Evolutionary conservation across 208 protist genomes (phyloP).

Genomic region (Crithidia acanthocephali): DNA sequence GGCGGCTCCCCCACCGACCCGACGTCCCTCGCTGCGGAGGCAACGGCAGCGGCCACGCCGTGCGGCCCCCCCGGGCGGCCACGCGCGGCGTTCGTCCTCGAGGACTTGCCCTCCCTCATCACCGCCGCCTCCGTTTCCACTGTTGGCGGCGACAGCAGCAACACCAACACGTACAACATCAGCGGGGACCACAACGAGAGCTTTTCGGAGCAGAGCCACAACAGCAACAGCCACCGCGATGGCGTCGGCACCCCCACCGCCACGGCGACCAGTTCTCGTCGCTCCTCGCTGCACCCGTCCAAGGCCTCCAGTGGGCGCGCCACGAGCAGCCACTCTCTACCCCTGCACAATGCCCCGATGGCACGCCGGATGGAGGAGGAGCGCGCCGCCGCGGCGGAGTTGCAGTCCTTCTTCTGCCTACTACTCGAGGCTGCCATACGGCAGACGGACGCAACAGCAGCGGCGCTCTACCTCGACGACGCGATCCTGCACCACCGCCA

Average conservation of each 20-base stretch:
- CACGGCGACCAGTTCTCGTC: too few relatives aligned
- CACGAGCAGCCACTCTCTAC: not conserved
- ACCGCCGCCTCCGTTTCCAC: not conserved
- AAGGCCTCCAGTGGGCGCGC: not conserved
- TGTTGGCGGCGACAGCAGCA: not conserved
- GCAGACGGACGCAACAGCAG: constrained; percentile 50
- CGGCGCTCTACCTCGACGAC: constrained; percentile 65
- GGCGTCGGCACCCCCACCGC: not conserved
- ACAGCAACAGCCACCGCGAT: not conserved
- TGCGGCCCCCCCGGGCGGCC: not conserved
- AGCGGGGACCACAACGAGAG: too few relatives aligned
- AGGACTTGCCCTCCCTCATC: not conserved
- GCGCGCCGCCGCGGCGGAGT: constrained; percentile 32
- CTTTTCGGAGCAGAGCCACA: not conserved
- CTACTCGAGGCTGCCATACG: constrained; percentile 65
- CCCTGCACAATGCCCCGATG: constrained; percentile 20
- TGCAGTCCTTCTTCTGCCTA: constrained; percentile 74
- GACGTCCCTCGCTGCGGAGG: too few relatives aligned
- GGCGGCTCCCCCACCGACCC: not conserved
- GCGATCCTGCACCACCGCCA: not conserved
- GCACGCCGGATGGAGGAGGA: constrained; percentile 31
- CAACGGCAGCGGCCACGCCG: too few relatives aligned
- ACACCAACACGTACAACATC: not conserved
- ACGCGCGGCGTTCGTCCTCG: constrained; percentile 1
- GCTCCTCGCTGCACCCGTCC: not conserved